phyloP scores from a whole-genome alignment of 2,329 filamentous ascomycete species.

The Penicillium sp. region DNA sequence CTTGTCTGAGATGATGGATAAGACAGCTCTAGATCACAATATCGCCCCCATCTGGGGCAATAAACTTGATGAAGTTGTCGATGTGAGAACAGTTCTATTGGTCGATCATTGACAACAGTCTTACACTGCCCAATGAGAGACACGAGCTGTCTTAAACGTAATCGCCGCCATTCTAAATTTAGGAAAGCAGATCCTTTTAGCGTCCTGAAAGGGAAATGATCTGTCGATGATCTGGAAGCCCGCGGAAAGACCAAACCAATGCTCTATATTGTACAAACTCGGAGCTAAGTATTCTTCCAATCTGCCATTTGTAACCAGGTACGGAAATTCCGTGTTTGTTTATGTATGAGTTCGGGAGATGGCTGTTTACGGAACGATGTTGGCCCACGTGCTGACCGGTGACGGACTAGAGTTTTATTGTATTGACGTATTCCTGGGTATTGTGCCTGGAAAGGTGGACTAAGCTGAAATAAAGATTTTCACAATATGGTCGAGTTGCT shows the following conservation, averaged over 20 bases:
- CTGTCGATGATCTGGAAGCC: neutral
- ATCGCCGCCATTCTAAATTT: constrained; percentile 1
- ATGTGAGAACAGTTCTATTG: neutral
- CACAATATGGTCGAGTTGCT: neutral
- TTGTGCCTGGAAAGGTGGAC: neutral
- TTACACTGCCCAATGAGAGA: neutral
- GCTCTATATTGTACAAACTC: neutral
- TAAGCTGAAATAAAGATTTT: neutral
- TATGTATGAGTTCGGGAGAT: neutral
- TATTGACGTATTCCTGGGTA: neutral
- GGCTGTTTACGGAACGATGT: neutral
- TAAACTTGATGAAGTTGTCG: neutral
- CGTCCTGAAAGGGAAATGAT: neutral
- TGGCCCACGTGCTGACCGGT: neutral
- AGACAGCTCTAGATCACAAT: neutral
- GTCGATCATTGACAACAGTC: neutral
- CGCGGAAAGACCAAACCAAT: neutral
- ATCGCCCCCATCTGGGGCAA: neutral
- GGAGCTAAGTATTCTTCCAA: neutral
- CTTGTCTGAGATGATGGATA: neutral
- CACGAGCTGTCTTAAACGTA: neutral
- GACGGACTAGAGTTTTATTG: neutral
- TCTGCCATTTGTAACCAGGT: neutral
- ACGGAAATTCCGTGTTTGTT: neutral
- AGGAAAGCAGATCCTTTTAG: neutral